phyloP scores from a whole-genome alignment of 1,284 basidiomycete genomes.

The Trametes pubescens region DNA sequence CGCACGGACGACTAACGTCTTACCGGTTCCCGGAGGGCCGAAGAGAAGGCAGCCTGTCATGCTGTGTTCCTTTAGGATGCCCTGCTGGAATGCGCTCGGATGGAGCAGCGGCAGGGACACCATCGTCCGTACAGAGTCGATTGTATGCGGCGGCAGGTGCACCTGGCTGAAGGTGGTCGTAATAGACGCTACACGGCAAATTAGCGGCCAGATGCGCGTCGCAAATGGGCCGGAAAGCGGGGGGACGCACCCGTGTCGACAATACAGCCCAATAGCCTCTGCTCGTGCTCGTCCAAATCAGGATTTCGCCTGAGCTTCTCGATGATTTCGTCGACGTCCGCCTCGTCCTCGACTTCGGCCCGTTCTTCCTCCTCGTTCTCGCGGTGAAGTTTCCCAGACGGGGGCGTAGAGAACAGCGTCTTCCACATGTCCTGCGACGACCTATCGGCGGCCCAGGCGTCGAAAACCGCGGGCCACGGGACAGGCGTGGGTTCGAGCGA shows the following conservation, averaged over 20 bases:
- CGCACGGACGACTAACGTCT: slow-evolving; percentile 90
- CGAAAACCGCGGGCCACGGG: slow-evolving; percentile 68
- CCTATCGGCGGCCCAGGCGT: slow-evolving; percentile 67
- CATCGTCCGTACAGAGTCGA: slow-evolving; percentile 89
- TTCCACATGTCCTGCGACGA: slow-evolving; percentile 60
- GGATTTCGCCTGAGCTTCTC: slow-evolving; percentile 78
- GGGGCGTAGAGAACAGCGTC: slow-evolving; percentile 58
- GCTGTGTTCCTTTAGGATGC: slow-evolving; percentile 89
- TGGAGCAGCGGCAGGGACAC: slow-evolving; percentile 92
- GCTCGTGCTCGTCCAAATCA: slow-evolving; percentile 80
- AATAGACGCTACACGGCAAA: slow-evolving; percentile 60
- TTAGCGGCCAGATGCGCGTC: slow-evolving; percentile 25
- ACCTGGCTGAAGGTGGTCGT: slow-evolving; percentile 88
- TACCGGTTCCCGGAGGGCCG: slow-evolving; percentile 92
- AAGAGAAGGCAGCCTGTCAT: slow-evolving; percentile 91
- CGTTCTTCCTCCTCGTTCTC: slow-evolving; percentile 52
- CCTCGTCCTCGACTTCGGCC: slow-evolving; percentile 45
- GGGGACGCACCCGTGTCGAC: slow-evolving; percentile 74
- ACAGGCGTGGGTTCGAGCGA: slow-evolving; percentile 65
- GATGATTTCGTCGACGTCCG: slow-evolving; percentile 71
- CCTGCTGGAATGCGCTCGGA: slow-evolving; percentile 89
- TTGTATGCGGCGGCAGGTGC: slow-evolving; percentile 86
- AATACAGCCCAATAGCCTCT: slow-evolving; percentile 81
- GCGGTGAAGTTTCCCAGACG: slow-evolving; percentile 45
- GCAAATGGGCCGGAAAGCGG: slow-evolving; percentile 24